Evolutionary conservation across 1,139 yeast genomes (phyloP), one percentile per base, ranked within the genome.

Genomic region (Debaryomyces udenii): DNA sequence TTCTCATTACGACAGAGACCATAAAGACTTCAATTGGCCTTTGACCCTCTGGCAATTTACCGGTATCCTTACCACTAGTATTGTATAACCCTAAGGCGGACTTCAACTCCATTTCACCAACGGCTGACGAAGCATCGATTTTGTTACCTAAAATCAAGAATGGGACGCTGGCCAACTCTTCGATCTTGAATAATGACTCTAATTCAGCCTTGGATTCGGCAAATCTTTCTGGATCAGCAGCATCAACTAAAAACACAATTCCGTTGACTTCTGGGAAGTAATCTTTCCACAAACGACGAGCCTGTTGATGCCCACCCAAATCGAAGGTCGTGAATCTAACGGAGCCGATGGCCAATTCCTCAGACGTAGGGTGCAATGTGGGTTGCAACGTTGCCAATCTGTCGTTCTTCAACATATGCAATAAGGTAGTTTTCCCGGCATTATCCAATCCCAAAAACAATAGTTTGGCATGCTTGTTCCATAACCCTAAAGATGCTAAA

Each of bases 251-350:
- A 68, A 88, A 94, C 22, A 93, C 98, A 56, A 93, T 93, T 40
- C 98, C 99, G 66, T 90, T 87, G 42, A 93, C 99, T 69, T 93
- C 99, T 42, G 99, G 99, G 83, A 94, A 93, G 68, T 93, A 93
- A 66, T 93, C 98, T 66, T 90, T 91, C 99, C 99, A 93, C 62
- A 93, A 82, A 71, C 99, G 89, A 74, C 99, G 91, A 37, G 99
- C 99, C 70, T 91, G 97, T 64, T 81, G 85, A 74, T 93, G 99
- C 32, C 99, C 99, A 66, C 99, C 99, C 58, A 93, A 78, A 68
- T 93, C 99, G 57, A 93, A 93, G 31, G 99, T 94, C 47, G 99
- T 93, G 78, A 93, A 93, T 66, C 93, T 86, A 50, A 93, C 96
- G 52, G 87, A 86, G 51, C 98, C 99, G 58, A 93, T 93, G 46